Evolutionary conservation across 768 basidiomycete genomes (phyloP), one percentile per base, ranked within the genome.

Genomic region (Sarcodon aspratus): DNA sequence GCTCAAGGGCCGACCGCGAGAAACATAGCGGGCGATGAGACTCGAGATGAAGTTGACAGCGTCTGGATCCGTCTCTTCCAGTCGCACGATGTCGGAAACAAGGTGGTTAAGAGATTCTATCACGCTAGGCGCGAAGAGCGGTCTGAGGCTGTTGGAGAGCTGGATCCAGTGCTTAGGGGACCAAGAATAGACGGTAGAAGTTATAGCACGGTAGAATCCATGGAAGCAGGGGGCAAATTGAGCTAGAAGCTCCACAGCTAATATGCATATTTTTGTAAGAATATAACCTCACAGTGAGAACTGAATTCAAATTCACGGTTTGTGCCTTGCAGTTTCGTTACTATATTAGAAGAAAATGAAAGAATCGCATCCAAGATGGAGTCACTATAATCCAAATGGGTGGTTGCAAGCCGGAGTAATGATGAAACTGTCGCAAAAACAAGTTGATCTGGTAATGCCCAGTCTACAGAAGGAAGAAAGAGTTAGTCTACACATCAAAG

Each of bases 401-500:
- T 61, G 40, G 71, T 74, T 17, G 84, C 79, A 17, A 90, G 67
- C 46, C 78, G 71, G 42, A 94, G 69, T 7, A 91, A 67, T 9
- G 89, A 85, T 4, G 83, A 84, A 18, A 89, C 74, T 3, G 82
- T 88, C 1, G 85, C 80, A 58, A 73, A 86, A 1, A 87, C 82
- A 36, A 94, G 74, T 58, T 91, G 85, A 63, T 94, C 87, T 35
- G 91, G 82, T 33, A 89, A 71, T 3, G 89, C 76, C 89, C 89
- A 92, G 54, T 88, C 90, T 92, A 51, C 27, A 6, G 12, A 38
- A 12, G 57, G 18, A n/a, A 18, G 5, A 3, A 46, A 35, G 11
- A 9, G 13, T 47, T 2, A 13, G 27, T 37, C 27, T 17, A 11
- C 44, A 36, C 43, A 36, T 12, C 36, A 27, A 34, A 12, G 33